A percentile compares a stretch with the other conserved stretches of the same genome.
phyloP scores from a whole-genome alignment of 2,329 filamentous ascomycete species.

The Atkinsonella hypoxylon region DNA sequence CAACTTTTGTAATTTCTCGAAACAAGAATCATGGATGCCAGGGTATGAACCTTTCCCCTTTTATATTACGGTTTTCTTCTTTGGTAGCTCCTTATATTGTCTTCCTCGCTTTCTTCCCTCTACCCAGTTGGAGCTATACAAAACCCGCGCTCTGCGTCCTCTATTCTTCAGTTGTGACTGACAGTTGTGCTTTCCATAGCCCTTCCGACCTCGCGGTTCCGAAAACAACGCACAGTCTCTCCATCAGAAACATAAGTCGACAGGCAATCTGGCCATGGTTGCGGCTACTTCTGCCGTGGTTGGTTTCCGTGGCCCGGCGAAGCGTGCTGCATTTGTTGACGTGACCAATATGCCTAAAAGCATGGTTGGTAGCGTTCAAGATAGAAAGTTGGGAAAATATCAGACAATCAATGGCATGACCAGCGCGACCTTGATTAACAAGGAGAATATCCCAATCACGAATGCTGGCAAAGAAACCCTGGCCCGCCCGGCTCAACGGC shows the following conservation, averaged over 20 bases:
- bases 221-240: slow-evolving; percentile 42
- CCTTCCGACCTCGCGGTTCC: slow-evolving; percentile 34
- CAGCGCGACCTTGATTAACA: slow-evolving; percentile 20
- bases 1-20: not conserved
- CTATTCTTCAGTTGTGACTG: not conserved
- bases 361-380: slow-evolving; percentile 17
- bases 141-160: not conserved
- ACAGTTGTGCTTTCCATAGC: slow-evolving; percentile 15
- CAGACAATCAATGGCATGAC: slow-evolving; percentile 14
- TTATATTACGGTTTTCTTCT: not conserved
- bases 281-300: slow-evolving; percentile 11
- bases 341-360: slow-evolving; percentile 56
- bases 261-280: slow-evolving; percentile 39
- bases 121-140: not conserved
- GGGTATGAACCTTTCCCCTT: slow-evolving; percentile 2
- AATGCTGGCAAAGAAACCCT: slow-evolving; percentile 22
- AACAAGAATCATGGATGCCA: slow-evolving; percentile 6
- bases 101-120: not conserved
- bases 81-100: not conserved
- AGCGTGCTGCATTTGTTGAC: slow-evolving; percentile 72
- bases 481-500: slow-evolving; percentile 25
- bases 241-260: slow-evolving; percentile 76
- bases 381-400: slow-evolving; percentile 25
- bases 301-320: slow-evolving; percentile 38
- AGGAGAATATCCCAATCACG: slow-evolving; percentile 29